A percentile compares a stretch with the other conserved stretches of the same genome.
These are phyloP conservation scores for Lodderomyces theae DNA, from an alignment of 1,139 yeast species.

Conservation along the genomic window DNA sequence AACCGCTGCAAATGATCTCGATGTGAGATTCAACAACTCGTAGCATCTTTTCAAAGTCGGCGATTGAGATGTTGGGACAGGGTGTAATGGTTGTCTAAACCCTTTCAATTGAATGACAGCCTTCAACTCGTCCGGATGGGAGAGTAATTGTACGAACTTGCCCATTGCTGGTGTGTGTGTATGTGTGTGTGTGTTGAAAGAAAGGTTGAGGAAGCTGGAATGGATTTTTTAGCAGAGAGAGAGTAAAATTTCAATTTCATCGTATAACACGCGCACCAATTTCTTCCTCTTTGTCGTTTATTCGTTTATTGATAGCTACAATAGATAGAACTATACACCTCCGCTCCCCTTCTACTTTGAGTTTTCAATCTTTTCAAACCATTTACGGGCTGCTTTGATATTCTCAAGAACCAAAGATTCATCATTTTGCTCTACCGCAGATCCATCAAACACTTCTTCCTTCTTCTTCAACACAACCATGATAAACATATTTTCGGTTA, in stretches of 20 bases:
- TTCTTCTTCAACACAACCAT: conserved; percentile 61
- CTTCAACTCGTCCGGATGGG: conserved; percentile 71
- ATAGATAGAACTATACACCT: neutral
- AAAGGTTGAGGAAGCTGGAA: neutral
- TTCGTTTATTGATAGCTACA: neutral
- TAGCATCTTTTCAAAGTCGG: conserved; percentile 57
- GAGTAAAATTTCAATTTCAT: neutral
- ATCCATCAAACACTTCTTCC: conserved; percentile 12
- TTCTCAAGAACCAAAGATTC: conserved; percentile 65
- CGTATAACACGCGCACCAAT: conserved; percentile 1
- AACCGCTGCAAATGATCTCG: conserved; percentile 91
- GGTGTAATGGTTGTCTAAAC: conserved; percentile 54
- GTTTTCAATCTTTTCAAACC: conserved; percentile 61
- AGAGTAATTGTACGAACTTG: conserved; percentile 56
- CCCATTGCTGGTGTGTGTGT: conserved; percentile 47
- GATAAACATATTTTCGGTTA: conserved; percentile 72
- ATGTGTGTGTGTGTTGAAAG: too few relatives aligned
- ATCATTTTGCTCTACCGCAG: conserved; percentile 41
- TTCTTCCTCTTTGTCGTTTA: neutral
- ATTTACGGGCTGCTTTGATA: conserved; percentile 61
- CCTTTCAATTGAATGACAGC: conserved; percentile 62
- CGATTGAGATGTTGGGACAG: conserved; percentile 18
- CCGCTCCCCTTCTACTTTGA: neutral
- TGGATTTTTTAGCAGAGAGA: neutral
- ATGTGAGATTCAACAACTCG: conserved; percentile 63